Evolutionary conservation across 805 yeast species (phyloP), one percentile per base, ranked within the genome.

Genomic region (Spathaspora boniae): DNA sequence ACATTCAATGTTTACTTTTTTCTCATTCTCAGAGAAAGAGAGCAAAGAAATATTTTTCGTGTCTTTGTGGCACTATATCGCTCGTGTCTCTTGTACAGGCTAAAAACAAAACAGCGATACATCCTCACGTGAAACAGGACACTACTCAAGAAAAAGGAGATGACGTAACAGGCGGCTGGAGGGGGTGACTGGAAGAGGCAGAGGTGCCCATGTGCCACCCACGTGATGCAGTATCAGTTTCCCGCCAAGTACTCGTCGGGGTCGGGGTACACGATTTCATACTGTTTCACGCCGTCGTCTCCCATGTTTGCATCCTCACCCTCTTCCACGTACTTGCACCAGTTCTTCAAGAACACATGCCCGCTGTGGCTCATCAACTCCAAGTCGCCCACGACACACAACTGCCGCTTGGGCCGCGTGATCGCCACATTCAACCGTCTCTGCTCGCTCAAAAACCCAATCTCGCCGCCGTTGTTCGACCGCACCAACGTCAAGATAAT

Each of bases 361-460:
- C 63, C 59, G 33, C 73, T 58, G 5, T 50, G 47, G 25, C 59
- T 46, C 33, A 88, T 53, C 2, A 86, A 73, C 48, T 85, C 95
- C 68, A 84, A 71, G 54, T 93, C 94, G 1, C 97, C 98, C 34
- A 93, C 64, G 1, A 91, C 74, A 50, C 93, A 85, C 5, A 91
- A 63, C 48, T 89, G 97, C 40, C 91, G 67, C 51, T 82, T 80
- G 4, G 96, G 85, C 46, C 98, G 70, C 0, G 98, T 89, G 54
- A 91, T 87, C 1, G 97, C 96, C 15, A 91, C 98, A 53, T 91
- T 91, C 30, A 89, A 65, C 47, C 98, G 72, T 50, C 93, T 65
- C 36, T 74, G 71, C 46, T 91, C 97, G 16, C 71, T 69, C 36
- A 93, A 62, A 51, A 91, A 93, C 7, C 98, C 98, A 31, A 89